These are phyloP conservation scores for Trichocomaceae sp. DNA, from an alignment of 2,329 filamentous ascomycete genomes.

Conservation along the genomic window DNA sequence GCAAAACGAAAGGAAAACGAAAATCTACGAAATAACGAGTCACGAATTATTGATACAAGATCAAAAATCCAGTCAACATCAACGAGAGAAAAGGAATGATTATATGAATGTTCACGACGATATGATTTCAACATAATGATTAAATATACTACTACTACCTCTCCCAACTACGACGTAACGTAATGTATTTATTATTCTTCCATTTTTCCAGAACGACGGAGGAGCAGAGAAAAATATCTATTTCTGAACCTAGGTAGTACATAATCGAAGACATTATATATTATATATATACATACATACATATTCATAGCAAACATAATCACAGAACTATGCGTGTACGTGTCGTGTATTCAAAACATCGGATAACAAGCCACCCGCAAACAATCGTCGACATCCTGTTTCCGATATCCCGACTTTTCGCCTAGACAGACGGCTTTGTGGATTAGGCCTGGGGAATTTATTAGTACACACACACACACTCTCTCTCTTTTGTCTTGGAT, in stretches of 20 bases:
- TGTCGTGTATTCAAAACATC: not conserved
- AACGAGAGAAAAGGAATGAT: too few relatives aligned
- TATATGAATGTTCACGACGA: too few relatives aligned
- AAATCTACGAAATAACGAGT: not conserved
- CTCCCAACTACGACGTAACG: too few relatives aligned
- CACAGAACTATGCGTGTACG: too few relatives aligned
- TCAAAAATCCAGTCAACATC: not conserved
- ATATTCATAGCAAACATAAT: not conserved
- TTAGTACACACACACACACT: too few relatives aligned
- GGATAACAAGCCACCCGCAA: constrained; percentile 1
- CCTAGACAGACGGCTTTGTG: constrained; percentile 11
- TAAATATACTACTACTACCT: too few relatives aligned
- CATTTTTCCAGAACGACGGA: too few relatives aligned
- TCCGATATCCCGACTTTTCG: constrained; percentile 13
- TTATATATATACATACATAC: not conserved
- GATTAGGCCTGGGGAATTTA: constrained; percentile 3
- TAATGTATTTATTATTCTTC: too few relatives aligned
- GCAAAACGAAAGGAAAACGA: not conserved
- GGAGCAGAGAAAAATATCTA: too few relatives aligned
- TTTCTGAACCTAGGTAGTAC: too few relatives aligned
- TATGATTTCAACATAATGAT: not conserved
- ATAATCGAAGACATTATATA: not conserved
- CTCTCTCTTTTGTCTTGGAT: not conserved
- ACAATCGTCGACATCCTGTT: constrained; percentile 13
- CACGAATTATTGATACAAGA: not conserved